A percentile compares a stretch with the other conserved stretches of the same genome.
Evolutionary conservation across 352 stramenopile genomes (phyloP).

Genomic region (Phytophthora litchii): DNA sequence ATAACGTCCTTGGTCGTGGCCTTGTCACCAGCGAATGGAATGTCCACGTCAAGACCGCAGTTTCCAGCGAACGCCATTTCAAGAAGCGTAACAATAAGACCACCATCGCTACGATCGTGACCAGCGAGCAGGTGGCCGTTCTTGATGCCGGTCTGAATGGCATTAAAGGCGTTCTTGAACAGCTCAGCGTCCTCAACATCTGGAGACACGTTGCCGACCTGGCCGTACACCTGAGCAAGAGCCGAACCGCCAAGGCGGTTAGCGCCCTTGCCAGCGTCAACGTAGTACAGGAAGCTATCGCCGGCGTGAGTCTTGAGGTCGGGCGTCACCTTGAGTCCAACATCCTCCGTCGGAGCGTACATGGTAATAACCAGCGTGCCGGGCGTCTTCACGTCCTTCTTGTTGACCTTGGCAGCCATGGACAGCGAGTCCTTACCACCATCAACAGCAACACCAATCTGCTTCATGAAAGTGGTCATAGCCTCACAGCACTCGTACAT

Average conservation of each 20-base stretch:
- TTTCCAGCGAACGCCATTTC: conserved; percentile 99
- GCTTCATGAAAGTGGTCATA: conserved; percentile 95
- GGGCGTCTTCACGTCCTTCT: conserved; percentile 97
- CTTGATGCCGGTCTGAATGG: conserved; percentile 93
- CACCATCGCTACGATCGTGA: conserved; percentile 99
- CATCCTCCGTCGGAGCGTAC: conserved; percentile 97
- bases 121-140: conserved; percentile 92
- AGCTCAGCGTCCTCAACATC: conserved; percentile 94
- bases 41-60: conserved; percentile 94
- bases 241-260: conserved; percentile 95
- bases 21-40: conserved; percentile 61
- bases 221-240: conserved; percentile 94
- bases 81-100: conserved; percentile 94
- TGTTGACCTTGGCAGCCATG: conserved; percentile 96
- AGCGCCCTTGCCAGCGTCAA: conserved; percentile 93
- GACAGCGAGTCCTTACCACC: conserved; percentile 99
- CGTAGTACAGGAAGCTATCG: conserved; percentile 92
- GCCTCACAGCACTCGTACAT: conserved; percentile 99
- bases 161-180: conserved; percentile 95
- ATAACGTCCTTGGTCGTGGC: conserved; percentile 67
- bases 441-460: conserved; percentile 97
- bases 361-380: conserved; percentile 97
- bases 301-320: conserved; percentile 94
- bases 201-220: conserved; percentile 84
- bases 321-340: conserved; percentile 97